Evolutionary conservation across 169 alveolate species (phyloP).

Genomic region (Plasmodium gaboni): DNA sequence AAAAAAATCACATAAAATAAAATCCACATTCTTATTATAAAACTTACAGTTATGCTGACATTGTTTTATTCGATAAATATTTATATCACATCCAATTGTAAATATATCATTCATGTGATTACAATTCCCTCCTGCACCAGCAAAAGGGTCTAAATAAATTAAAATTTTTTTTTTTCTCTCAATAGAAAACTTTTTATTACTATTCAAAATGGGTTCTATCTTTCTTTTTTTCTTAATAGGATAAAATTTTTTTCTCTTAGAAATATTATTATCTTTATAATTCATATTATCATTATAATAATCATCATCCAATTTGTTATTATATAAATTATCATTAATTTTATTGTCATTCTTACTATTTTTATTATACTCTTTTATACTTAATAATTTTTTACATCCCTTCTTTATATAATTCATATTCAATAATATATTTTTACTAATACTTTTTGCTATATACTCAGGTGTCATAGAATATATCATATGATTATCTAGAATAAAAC

Average conservation of each 20-base stretch:
- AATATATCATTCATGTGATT: conserved; percentile 10
- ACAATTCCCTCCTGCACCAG: conserved; percentile 69
- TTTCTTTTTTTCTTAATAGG: conserved; percentile 1
- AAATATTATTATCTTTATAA: background rate
- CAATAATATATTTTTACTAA: conserved; percentile 11
- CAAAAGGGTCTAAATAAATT: conserved; percentile 55
- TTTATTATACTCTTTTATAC: too few relatives aligned
- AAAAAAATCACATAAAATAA: conserved; percentile 59
- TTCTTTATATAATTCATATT: background rate
- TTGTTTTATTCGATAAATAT: conserved; percentile 23
- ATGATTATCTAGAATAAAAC: conserved; percentile 60
- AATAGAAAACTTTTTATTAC: background rate
- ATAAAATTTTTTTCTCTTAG: background rate
- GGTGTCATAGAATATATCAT: conserved; percentile 74
- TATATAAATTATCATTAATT: too few relatives aligned
- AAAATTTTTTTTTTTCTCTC: conserved; percentile 9
- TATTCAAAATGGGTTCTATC: background rate
- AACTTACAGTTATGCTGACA: conserved; percentile 64
- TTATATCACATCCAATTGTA: conserved; percentile 42
- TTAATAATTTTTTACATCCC: too few relatives aligned
- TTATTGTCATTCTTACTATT: too few relatives aligned
- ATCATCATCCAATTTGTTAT: background rate
- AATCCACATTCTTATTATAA: conserved; percentile 63
- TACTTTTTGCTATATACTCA: conserved; percentile 29
- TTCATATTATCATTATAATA: background rate